Evolutionary conservation across 495 filamentous ascomycete species (phyloP).

Genomic region (Schizothecium vesticola): DNA sequence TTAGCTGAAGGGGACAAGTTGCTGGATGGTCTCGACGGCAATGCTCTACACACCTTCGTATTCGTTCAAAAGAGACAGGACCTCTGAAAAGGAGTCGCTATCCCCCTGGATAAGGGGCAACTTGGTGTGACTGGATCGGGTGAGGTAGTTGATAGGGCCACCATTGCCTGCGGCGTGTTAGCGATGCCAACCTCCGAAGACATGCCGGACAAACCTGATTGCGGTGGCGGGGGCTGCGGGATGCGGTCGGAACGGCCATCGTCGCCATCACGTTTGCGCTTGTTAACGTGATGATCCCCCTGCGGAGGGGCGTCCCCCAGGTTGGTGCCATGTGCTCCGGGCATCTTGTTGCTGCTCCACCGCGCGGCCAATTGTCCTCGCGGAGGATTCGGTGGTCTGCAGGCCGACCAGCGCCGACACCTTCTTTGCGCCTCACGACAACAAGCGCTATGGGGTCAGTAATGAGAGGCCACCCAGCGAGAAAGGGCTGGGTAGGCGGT

Average conservation of each 20-base stretch:
- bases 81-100: conserved; percentile 38
- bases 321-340: neutral
- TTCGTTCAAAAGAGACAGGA: conserved; percentile 62
- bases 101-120: conserved; percentile 45
- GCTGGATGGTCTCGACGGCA: neutral
- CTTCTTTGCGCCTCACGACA: neutral
- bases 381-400: neutral
- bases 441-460: no score
- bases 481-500: neutral
- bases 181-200: neutral
- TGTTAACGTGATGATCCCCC: conserved; percentile 26
- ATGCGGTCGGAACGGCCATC: conserved; percentile 37
- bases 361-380: neutral
- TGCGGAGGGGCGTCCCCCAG: neutral
- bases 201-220: conserved; percentile 33
- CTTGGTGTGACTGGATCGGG: conserved; percentile 31
- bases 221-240: conserved; percentile 40
- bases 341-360: neutral
- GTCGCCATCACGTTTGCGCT: conserved; percentile 40
- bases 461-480: neutral
- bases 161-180: conserved; percentile 33
- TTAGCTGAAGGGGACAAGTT: neutral
- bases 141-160: conserved; percentile 77
- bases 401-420: neutral
- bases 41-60: conserved; percentile 54